Percentiles rank a stretch among this genome's conserved stretches.
These are phyloP conservation scores for Syncephalastrum racemosum DNA, from an alignment of 371 early-diverging fungal genomes.

Conservation along the genomic window DNA sequence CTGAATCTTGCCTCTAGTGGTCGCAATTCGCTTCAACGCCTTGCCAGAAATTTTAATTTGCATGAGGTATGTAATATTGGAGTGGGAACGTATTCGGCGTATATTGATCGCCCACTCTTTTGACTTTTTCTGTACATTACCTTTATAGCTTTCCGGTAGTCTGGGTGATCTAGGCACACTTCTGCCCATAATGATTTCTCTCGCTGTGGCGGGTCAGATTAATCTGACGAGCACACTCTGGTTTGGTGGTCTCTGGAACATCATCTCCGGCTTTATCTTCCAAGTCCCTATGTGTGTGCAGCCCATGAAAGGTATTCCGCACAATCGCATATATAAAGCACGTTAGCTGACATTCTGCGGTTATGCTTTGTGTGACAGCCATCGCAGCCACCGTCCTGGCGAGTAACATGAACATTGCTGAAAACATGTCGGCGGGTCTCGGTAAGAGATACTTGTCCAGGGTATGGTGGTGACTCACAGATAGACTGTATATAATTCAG, in stretches of 20 bases:
- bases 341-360: slow-evolving; percentile 4
- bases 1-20: too few species aligned
- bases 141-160: slow-evolving; percentile 63
- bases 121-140: neutral
- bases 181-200: slow-evolving; percentile 83
- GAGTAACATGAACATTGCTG: slow-evolving; percentile 62
- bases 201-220: slow-evolving; percentile 73
- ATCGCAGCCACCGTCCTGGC: slow-evolving; percentile 84
- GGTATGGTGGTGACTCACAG: neutral
- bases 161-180: slow-evolving; percentile 88
- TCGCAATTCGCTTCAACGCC: slow-evolving; percentile 2
- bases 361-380: slow-evolving; percentile 43
- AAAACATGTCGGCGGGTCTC: slow-evolving; percentile 78
- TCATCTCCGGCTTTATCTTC: slow-evolving; percentile 73
- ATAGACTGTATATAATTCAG: slow-evolving; percentile 20
- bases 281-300: slow-evolving; percentile 87
- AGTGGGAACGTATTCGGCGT: neutral
- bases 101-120: neutral
- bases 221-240: slow-evolving; percentile 80
- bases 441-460: slow-evolving; percentile 17
- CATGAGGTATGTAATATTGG: slow-evolving; percentile 31
- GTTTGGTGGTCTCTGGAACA: slow-evolving; percentile 90
- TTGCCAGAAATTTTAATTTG: slow-evolving; percentile 26
- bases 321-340: neutral
- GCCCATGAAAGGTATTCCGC: slow-evolving; percentile 75